A percentile compares a stretch with the other conserved stretches of the same genome.
These are phyloP conservation scores for Ustilago curta DNA, from an alignment of 1,284 basidiomycete species.

Conservation along the genomic window DNA sequence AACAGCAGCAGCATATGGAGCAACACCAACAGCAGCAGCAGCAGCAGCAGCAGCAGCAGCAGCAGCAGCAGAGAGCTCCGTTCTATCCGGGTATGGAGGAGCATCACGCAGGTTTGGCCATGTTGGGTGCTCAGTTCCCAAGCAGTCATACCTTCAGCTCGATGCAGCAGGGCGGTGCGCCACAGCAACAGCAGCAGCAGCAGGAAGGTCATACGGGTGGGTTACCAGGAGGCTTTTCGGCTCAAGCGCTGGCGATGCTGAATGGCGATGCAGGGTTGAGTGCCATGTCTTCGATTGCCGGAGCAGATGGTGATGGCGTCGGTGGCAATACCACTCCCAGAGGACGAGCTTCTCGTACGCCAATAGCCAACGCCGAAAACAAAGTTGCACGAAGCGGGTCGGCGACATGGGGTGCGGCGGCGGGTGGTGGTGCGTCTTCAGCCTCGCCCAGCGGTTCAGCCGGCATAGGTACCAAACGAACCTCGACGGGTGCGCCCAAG, in stretches of 20 bases:
- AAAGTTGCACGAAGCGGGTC: not conserved
- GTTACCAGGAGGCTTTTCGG: slow-evolving; percentile 20
- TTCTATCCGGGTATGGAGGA: slow-evolving; percentile 34
- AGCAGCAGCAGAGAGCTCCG: slow-evolving; percentile 21
- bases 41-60: slow-evolving; percentile 26
- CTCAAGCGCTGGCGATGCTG: slow-evolving; percentile 38
- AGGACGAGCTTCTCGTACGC: slow-evolving; percentile 20
- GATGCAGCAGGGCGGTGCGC: slow-evolving; percentile 9
- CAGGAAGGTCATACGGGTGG: slow-evolving; percentile 5
- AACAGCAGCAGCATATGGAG: slow-evolving; percentile 12
- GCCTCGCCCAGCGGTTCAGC: slow-evolving; percentile 20
- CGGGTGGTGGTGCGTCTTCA: not conserved
- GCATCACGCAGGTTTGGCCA: slow-evolving; percentile 22
- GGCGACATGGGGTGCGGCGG: not conserved
- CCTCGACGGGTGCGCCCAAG: slow-evolving; percentile 31
- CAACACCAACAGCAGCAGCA: slow-evolving; percentile 13
- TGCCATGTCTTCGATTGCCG: slow-evolving; percentile 14
- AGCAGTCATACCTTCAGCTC: slow-evolving; percentile 57
- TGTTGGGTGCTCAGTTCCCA: slow-evolving; percentile 51
- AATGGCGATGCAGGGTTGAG: slow-evolving; percentile 40
- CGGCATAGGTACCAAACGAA: slow-evolving; percentile 20
- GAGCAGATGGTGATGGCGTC: slow-evolving; percentile 2
- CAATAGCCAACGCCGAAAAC: slow-evolving; percentile 10
- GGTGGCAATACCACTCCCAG: slow-evolving; percentile 25
- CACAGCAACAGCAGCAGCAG: slow-evolving; percentile 16